phyloP scores from a whole-genome alignment of 2,329 filamentous ascomycete species.

The Alternaria postmessia region DNA sequence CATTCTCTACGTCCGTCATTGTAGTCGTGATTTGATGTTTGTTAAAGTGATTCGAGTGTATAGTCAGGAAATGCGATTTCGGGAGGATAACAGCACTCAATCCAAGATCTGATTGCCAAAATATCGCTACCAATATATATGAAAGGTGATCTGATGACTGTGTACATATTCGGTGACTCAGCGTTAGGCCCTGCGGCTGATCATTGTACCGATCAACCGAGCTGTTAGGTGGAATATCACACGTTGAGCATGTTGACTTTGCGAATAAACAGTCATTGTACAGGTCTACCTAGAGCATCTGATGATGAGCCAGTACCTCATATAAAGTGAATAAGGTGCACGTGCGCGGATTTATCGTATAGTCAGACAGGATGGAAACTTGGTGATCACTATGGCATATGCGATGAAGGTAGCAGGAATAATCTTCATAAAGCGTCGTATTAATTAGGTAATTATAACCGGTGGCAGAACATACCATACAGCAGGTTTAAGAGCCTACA shows the following conservation, averaged over 20 bases:
- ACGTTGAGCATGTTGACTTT: neutral
- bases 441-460: neutral
- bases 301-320: neutral
- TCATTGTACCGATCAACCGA: slow-evolving; percentile 14
- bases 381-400: neutral
- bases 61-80: neutral
- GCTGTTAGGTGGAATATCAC: neutral
- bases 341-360: neutral
- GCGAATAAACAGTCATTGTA: neutral
- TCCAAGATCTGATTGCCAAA: neutral
- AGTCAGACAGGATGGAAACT: neutral
- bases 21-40: neutral
- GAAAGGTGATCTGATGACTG: neutral
- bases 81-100: neutral
- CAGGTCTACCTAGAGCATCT: neutral
- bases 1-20: slow-evolving; percentile 21
- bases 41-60: neutral
- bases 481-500: neutral
- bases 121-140: neutral
- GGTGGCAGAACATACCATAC: neutral
- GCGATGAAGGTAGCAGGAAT: neutral
- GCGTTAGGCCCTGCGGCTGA: neutral
- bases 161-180: neutral
- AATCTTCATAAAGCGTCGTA: neutral
- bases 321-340: neutral